Conservation (phyloP, 2,329 filamentous ascomycete species). For the Amauroascus verrucosus region DNA sequence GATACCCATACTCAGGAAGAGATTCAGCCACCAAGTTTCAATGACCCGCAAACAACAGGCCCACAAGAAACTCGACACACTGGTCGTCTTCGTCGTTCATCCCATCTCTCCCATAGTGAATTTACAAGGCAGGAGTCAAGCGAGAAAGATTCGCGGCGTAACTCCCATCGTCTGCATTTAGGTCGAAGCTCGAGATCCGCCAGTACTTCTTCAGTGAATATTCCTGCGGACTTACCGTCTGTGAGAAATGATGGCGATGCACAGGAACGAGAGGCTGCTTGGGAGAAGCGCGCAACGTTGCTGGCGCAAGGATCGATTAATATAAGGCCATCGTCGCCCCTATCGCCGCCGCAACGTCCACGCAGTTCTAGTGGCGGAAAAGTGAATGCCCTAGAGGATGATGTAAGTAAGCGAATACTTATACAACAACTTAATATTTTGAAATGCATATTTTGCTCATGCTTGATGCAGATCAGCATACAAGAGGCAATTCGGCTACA, state of each 20-base stretch:
- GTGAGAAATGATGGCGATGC: constrained; percentile 39
- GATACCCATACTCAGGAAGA: constrained; percentile 72
- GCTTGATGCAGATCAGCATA: constrained; percentile 49
- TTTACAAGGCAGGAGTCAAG: constrained; percentile 1
- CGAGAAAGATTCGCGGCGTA: constrained; percentile 24
- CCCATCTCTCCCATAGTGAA: constrained; percentile 14
- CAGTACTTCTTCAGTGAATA: constrained; percentile 55
- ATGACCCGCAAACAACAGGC: constrained; percentile 24
- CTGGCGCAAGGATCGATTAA: constrained; percentile 54
- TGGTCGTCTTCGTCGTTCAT: constrained; percentile 26
- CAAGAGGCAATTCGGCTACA: constrained; percentile 93
- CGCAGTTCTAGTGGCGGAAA: constrained; percentile 26
- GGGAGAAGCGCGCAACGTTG: constrained; percentile 90
- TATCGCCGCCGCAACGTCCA: not conserved
- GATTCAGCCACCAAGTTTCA: constrained; percentile 57
- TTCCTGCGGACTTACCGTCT: constrained; percentile 72
- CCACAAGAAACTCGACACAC: constrained; percentile 23
- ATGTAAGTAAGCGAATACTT: constrained; percentile 25
- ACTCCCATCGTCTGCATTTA: constrained; percentile 64
- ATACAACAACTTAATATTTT: not conserved
- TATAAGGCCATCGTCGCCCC: constrained; percentile 20
- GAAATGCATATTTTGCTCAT: not conserved
- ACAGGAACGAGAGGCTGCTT: constrained; percentile 58
- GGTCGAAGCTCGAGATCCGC: constrained; percentile 40
- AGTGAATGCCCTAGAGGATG: constrained; percentile 25